A percentile compares a stretch with the other conserved stretches of the same genome.
These are phyloP conservation scores for Rhodomyrtus psidioides DNA, from an alignment of 441 rosid species.

Conservation along the genomic window DNA sequence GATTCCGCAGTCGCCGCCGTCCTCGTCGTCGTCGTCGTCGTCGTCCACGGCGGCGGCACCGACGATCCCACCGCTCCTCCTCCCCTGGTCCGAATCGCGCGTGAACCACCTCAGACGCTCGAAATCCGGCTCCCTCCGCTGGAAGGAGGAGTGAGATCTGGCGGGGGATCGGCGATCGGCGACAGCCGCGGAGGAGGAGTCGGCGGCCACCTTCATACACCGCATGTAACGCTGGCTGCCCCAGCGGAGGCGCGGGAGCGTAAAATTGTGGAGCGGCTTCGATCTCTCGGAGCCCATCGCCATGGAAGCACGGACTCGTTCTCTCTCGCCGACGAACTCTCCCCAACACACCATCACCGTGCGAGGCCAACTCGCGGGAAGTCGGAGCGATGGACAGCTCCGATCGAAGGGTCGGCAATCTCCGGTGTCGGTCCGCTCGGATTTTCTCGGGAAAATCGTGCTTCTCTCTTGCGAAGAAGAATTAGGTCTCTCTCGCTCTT, in stretches of 20 bases:
- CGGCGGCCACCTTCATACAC: conserved; percentile 37
- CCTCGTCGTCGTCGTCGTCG: not conserved
- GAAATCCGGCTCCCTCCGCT: not conserved
- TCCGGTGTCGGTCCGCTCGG: not conserved
- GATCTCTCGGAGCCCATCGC: conserved; percentile 55
- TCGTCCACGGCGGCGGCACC: not conserved
- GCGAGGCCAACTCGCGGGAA: not conserved
- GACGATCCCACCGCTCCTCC: conserved; percentile 3
- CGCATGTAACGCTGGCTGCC: conserved; percentile 60
- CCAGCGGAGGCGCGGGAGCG: conserved; percentile 71
- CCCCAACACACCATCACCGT: conserved; percentile 39
- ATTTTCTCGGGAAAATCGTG: not conserved
- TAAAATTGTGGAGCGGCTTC: conserved; percentile 70
- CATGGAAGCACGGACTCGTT: conserved; percentile 18
- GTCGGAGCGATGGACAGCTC: not conserved
- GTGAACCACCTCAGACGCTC: not conserved
- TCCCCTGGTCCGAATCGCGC: not conserved
- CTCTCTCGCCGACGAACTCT: conserved; percentile 1
- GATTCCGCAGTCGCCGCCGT: conserved; percentile 52
- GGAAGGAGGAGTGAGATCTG: not conserved
- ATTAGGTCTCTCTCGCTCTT: not conserved
- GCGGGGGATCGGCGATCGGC: conserved; percentile 17
- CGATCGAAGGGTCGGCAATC: not conserved
- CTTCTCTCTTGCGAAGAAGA: not conserved
- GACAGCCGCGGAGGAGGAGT: conserved; percentile 2